Conservation (phyloP, 192 early-diverging fungal genomes). For the Neocallimastix lanati region DNA sequence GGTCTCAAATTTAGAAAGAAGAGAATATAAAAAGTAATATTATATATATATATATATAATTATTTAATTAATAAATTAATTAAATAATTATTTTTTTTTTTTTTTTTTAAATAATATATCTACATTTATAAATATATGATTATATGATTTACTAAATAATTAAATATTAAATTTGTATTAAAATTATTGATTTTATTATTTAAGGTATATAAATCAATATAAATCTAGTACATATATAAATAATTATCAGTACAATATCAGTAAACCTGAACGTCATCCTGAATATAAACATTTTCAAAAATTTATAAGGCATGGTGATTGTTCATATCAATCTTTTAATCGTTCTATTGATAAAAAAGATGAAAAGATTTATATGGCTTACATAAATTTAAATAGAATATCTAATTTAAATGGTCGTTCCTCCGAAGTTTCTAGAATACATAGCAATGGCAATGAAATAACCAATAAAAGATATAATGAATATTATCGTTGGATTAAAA, state of each 20-base stretch:
- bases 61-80: too few relatives aligned
- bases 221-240: not conserved
- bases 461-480: not conserved
- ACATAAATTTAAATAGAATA: not conserved
- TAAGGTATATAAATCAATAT: not conserved
- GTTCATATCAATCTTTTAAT: not conserved
- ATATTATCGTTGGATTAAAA: not conserved
- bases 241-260: not conserved
- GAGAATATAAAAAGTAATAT: slow-evolving; percentile 18
- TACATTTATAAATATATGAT: not conserved
- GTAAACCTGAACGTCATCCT: not conserved
- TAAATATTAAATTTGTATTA: too few relatives aligned
- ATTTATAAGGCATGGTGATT: not conserved
- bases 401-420: not conserved
- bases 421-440: not conserved
- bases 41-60: too few relatives aligned
- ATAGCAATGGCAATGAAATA: not conserved
- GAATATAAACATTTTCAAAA: not conserved
- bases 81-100: not conserved
- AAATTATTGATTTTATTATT: too few relatives aligned
- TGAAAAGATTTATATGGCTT: not conserved
- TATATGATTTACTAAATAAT: too few relatives aligned
- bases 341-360: not conserved
- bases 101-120: not conserved
- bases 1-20: slow-evolving; percentile 18